Conservation (phyloP, 169 alveolate genomes). For the Hepatocystis sp. region DNA sequence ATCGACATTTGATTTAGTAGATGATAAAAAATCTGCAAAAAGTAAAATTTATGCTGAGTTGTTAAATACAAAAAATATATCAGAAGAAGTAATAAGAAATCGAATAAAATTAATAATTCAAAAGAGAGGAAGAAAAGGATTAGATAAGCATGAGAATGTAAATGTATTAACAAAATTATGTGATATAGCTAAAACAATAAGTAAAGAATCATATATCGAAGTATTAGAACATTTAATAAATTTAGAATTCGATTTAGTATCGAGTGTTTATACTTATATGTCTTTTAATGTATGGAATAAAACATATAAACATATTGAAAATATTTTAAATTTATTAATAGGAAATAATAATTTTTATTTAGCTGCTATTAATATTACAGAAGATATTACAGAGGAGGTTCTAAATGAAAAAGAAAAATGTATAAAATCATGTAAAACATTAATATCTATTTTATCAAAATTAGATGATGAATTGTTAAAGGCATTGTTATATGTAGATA, state of each 20-base stretch:
- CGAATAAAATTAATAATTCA: conserved; percentile 90
- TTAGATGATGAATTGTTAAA: conserved; percentile 89
- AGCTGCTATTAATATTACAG: conserved; percentile 76
- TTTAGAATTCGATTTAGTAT: conserved; percentile 90
- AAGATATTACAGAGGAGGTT: conserved; percentile 69
- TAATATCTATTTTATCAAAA: conserved; percentile 87
- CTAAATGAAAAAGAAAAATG: conserved; percentile 59
- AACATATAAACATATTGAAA: conserved; percentile 83
- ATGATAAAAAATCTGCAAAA: conserved; percentile 78
- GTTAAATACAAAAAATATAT: conserved; percentile 83
- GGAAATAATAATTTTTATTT: conserved; percentile 81
- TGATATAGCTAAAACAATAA: conserved; percentile 87
- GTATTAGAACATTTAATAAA: conserved; percentile 90
- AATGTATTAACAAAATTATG: conserved; percentile 87
- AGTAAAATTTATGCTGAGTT: conserved; percentile 83
- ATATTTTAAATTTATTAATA: conserved; percentile 81
- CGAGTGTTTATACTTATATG: conserved; percentile 90
- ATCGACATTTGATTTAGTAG: conserved; percentile 73
- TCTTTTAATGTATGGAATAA: conserved; percentile 87
- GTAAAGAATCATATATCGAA: conserved; percentile 87
- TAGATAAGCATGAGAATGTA: conserved; percentile 90
- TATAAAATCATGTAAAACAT: conserved; percentile 81
- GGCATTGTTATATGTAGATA: conserved; percentile 90
- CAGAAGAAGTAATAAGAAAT: conserved; percentile 85
- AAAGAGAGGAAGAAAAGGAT: conserved; percentile 92